Conservation (phyloP, 2,329 filamentous ascomycete species). For the Ceratocystis eucalypticola region DNA sequence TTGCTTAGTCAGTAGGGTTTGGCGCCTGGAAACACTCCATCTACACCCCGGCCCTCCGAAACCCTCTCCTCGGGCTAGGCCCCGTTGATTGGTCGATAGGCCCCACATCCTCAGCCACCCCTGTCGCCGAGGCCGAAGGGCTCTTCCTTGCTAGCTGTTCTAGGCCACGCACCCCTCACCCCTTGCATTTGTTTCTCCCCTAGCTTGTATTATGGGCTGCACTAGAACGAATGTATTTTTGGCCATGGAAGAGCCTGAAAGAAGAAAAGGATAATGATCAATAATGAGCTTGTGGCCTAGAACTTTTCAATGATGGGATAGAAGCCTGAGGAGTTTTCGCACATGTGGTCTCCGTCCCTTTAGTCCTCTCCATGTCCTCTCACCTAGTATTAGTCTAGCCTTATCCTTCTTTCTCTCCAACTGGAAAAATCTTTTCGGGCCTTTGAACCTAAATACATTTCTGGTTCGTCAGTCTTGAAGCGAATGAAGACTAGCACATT, state of each 20-base stretch:
- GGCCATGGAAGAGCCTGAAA: neutral
- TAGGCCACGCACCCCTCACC: neutral
- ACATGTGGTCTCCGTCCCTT: too few relatives aligned
- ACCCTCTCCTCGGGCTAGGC: neutral
- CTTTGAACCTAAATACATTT: neutral
- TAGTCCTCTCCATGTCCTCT: neutral
- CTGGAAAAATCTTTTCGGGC: neutral
- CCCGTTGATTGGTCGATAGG: neutral
- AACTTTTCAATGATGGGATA: neutral
- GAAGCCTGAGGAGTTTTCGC: too few relatives aligned
- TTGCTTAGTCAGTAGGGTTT: neutral
- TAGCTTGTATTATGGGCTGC: neutral
- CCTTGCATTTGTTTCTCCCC: slow-evolving; percentile 1
- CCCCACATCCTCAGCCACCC: neutral
- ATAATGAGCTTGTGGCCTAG: neutral
- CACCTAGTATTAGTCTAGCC: neutral
- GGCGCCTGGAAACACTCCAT: neutral
- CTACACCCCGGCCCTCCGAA: slow-evolving; percentile 2
- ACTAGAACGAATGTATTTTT: neutral
- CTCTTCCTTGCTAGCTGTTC: neutral
- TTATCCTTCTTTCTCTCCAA: neutral
- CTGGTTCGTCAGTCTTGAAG: too few relatives aligned
- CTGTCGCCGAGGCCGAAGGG: neutral
- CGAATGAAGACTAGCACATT: neutral
- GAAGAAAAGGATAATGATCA: neutral